Evolutionary conservation across 2,329 filamentous ascomycete species (phyloP).

Genomic region (Myriosclerotinia scirpicola): DNA sequence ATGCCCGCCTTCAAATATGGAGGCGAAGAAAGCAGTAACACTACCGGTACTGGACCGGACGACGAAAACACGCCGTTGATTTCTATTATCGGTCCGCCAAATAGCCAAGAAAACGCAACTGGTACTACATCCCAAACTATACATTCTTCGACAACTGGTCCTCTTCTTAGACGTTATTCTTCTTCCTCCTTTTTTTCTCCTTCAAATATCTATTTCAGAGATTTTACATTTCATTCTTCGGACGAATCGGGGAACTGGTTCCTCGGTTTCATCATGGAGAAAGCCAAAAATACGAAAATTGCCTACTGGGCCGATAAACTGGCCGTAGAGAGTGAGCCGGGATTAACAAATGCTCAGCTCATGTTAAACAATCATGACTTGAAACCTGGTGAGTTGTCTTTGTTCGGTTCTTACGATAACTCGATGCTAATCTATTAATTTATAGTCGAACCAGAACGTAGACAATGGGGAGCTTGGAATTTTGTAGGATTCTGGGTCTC

Average conservation of each 20-base stretch:
- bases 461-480: slow-evolving; percentile 85
- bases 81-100: background rate
- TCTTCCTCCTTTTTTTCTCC: background rate
- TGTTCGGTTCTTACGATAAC: slow-evolving; percentile 8
- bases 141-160: background rate
- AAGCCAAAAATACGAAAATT: slow-evolving; percentile 35
- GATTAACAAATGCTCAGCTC: slow-evolving; percentile 74
- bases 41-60: background rate
- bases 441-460: slow-evolving; percentile 70
- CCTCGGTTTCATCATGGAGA: slow-evolving; percentile 46
- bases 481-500: slow-evolving; percentile 88
- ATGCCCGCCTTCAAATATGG: slow-evolving; percentile 14
- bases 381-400: slow-evolving; percentile 53
- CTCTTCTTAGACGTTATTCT: background rate
- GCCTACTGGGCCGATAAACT: slow-evolving; percentile 53
- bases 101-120: slow-evolving; percentile 5
- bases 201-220: slow-evolving; percentile 2
- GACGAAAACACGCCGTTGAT: slow-evolving; percentile 17
- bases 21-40: background rate
- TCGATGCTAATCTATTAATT: slow-evolving; percentile 27
- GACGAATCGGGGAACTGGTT: slow-evolving; percentile 40
- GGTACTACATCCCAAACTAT: slow-evolving; percentile 9
- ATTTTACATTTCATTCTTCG: slow-evolving; percentile 29
- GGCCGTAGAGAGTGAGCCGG: slow-evolving; percentile 72
- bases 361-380: slow-evolving; percentile 86